A percentile compares a stretch with the other conserved stretches of the same genome.
phyloP scores from a whole-genome alignment of 108 stramenopile genomes.

The Pinguiococcus pyrenoidosus region DNA sequence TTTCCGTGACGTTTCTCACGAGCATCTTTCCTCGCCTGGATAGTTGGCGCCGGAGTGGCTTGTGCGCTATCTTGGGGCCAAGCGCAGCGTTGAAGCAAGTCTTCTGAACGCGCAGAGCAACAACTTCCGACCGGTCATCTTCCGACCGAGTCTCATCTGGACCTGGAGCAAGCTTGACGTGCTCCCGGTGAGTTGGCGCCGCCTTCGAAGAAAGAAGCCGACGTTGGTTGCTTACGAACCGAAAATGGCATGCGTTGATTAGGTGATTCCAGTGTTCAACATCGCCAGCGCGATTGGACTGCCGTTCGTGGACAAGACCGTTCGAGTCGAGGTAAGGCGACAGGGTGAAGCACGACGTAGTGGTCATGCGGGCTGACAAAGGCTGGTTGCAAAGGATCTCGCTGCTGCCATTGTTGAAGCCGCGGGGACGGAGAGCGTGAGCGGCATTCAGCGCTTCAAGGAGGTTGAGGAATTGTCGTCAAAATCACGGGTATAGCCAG shows the following conservation, averaged over 20 bases:
- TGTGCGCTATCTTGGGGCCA: slow-evolving; percentile 50
- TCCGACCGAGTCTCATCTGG: slow-evolving; percentile 61
- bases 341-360: too few species aligned
- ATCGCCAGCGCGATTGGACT: slow-evolving; percentile 49
- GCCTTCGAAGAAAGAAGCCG: too few species aligned
- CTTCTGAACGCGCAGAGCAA: slow-evolving; percentile 25
- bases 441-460: slow-evolving; percentile 37
- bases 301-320: slow-evolving; percentile 66
- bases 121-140: slow-evolving; percentile 46
- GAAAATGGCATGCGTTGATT: too few species aligned
- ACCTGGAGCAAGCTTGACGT: slow-evolving; percentile 58
- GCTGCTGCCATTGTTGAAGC: slow-evolving; percentile 58
- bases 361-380: too few species aligned
- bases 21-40: too few species aligned
- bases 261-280: slow-evolving; percentile 55
- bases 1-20: too few species aligned
- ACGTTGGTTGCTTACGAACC: too few species aligned
- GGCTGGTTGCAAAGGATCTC: too few species aligned
- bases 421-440: slow-evolving; percentile 28
- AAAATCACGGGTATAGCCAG: too few species aligned
- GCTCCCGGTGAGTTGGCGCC: too few species aligned
- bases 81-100: slow-evolving; percentile 56
- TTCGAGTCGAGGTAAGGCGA: slow-evolving; percentile 57
- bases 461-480: slow-evolving; percentile 36
- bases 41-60: slow-evolving; percentile 58